Conservation (phyloP, 805 yeast species). For the Metschnikowia santaceciliae region DNA sequence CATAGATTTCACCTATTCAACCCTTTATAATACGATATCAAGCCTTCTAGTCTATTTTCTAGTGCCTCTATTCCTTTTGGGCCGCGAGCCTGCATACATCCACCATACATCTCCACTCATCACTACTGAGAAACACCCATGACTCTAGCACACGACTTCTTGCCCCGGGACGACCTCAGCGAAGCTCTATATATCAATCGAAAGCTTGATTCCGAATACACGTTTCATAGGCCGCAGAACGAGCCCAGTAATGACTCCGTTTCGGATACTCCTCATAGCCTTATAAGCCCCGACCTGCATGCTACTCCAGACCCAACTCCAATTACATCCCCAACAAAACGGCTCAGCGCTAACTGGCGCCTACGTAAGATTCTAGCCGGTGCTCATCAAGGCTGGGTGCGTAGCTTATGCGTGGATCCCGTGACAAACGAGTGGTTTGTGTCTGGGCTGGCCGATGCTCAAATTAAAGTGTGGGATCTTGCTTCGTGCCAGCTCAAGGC, state of each 20-base stretch:
- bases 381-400: constrained; percentile 93
- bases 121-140: background rate
- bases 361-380: constrained; percentile 63
- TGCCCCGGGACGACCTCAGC: constrained; percentile 29
- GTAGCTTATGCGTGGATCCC: constrained; percentile 79
- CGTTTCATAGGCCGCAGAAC: background rate
- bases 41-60: too few species aligned
- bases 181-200: constrained; percentile 29
- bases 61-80: too few species aligned
- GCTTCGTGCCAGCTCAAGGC: constrained; percentile 66
- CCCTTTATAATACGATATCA: too few species aligned
- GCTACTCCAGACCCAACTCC: background rate
- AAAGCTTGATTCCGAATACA: constrained; percentile 24
- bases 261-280: background rate
- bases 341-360: constrained; percentile 47
- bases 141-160: constrained; percentile 14
- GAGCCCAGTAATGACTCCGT: background rate
- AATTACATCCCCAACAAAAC: background rate
- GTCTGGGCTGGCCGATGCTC: constrained; percentile 84
- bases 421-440: constrained; percentile 82
- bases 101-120: background rate
- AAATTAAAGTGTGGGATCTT: constrained; percentile 89
- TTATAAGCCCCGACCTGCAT: background rate
- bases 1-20: too few species aligned
- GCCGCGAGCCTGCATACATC: background rate